Percentiles rank a stretch among this genome's conserved stretches.
phyloP scores from a whole-genome alignment of 1,139 yeast species.

The Debaryomycetaceae sp. region DNA sequence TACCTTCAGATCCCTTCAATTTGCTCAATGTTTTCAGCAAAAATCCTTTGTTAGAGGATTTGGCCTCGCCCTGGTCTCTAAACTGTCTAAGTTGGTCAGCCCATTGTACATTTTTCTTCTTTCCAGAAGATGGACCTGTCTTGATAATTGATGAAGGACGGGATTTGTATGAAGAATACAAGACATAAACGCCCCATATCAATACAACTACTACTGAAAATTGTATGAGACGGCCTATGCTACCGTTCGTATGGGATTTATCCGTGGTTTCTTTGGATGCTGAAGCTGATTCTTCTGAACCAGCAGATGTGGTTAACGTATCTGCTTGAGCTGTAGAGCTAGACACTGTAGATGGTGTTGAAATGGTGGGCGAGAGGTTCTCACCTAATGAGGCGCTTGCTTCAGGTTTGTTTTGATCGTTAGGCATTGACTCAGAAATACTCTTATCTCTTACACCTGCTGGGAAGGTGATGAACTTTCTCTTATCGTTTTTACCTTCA shows the following conservation, averaged over 20 bases:
- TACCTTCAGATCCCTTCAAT: constrained; percentile 29
- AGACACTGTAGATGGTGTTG: constrained; percentile 12
- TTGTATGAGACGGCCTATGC: constrained; percentile 41
- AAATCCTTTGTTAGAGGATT: constrained; percentile 21
- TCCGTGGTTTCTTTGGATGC: constrained; percentile 6
- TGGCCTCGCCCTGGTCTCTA: constrained; percentile 27
- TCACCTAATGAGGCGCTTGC: constrained; percentile 3
- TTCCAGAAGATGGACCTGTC: constrained; percentile 29
- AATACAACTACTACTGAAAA: constrained; percentile 37
- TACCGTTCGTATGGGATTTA: constrained; percentile 8
- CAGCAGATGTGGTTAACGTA: constrained; percentile 3
- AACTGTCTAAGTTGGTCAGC: constrained; percentile 46
- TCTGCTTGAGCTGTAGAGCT: constrained; percentile 5
- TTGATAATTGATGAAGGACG: constrained; percentile 45
- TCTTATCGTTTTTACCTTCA: constrained; percentile 11
- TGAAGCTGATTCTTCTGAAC: constrained; percentile 4
- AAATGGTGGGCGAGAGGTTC: not conserved
- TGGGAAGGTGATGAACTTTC: constrained; percentile 25
- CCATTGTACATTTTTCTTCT: constrained; percentile 59
- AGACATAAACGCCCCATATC: constrained; percentile 43
- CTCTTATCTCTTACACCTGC: constrained; percentile 21
- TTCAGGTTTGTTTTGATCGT: constrained; percentile 7
- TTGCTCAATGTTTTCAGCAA: constrained; percentile 39
- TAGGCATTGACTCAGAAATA: constrained; percentile 6
- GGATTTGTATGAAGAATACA: constrained; percentile 36